A percentile compares a stretch with the other conserved stretches of the same genome.
Evolutionary conservation across 176 grass and related monocot species (phyloP).

Genomic region (Coix lacrymajobi): DNA sequence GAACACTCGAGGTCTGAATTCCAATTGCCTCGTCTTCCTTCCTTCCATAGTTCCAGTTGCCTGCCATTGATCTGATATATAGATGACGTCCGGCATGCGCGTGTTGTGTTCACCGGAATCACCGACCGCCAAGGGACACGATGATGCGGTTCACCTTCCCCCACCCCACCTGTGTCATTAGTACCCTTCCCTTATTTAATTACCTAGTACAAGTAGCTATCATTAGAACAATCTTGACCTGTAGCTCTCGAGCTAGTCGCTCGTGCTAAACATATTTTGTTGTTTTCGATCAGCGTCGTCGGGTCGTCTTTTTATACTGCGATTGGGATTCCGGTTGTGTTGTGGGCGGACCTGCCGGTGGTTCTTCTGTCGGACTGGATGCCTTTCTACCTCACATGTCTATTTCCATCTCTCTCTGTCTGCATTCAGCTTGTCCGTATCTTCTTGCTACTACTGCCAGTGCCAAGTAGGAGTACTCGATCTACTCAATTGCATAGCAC

Average conservation of each 20-base stretch:
- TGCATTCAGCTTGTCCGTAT: not conserved
- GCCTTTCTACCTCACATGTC: not conserved
- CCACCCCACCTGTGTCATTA: not conserved
- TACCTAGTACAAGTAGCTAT: not conserved
- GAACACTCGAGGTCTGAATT: conserved; percentile 40
- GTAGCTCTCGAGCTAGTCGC: not conserved
- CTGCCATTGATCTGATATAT: no score
- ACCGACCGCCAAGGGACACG: not conserved
- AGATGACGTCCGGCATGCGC: no score
- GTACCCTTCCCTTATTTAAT: not conserved
- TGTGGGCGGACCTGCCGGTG: not conserved
- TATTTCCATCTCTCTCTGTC: not conserved
- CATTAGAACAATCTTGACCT: not conserved
- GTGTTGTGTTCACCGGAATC: not conserved
- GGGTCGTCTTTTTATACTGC: not conserved
- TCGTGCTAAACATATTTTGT: not conserved
- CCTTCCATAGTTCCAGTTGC: not conserved
- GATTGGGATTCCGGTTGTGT: not conserved
- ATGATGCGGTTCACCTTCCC: not conserved
- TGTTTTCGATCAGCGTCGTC: not conserved
- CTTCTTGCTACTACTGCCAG: not conserved
- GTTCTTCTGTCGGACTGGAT: conserved; percentile 2
- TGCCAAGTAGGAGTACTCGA: not conserved
- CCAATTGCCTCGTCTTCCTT: not conserved
- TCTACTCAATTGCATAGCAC: no score